Conservation (phyloP, 805 yeast species). For the Candida sonorensis region DNA sequence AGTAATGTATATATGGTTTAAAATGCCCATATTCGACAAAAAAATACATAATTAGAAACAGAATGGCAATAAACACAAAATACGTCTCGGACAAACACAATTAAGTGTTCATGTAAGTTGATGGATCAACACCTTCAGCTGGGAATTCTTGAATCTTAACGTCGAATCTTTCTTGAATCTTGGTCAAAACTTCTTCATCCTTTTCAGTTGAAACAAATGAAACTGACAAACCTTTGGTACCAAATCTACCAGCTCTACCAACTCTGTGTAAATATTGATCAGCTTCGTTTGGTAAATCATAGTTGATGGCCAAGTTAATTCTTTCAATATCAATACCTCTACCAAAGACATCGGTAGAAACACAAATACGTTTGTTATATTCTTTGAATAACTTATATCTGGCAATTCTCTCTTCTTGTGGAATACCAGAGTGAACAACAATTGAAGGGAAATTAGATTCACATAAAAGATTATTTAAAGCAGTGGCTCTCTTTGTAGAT, state of each 20-base stretch:
- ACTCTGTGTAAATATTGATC: slow-evolving; percentile 98
- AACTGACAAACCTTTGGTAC: slow-evolving; percentile 96
- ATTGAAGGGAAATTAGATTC: slow-evolving; percentile 96
- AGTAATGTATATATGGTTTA: too few relatives aligned
- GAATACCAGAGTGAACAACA: slow-evolving; percentile 91
- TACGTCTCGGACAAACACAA: not conserved
- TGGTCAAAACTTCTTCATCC: slow-evolving; percentile 83
- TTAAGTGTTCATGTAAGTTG: slow-evolving; percentile 94
- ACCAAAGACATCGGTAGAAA: slow-evolving; percentile 96
- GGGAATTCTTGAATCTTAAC: slow-evolving; percentile 94
- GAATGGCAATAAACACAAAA: too few relatives aligned
- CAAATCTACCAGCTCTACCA: slow-evolving; percentile 99
- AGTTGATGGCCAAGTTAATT: slow-evolving; percentile 95
- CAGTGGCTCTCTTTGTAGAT: slow-evolving; percentile 86
- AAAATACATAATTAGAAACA: too few relatives aligned
- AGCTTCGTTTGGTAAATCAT: slow-evolving; percentile 93
- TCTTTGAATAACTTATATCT: slow-evolving; percentile 95
- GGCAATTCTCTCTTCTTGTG: slow-evolving; percentile 97
- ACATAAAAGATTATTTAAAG: slow-evolving; percentile 79
- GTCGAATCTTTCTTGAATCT: slow-evolving; percentile 96
- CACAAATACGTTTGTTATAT: slow-evolving; percentile 98
- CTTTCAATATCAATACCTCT: slow-evolving; percentile 99
- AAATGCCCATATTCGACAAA: too few relatives aligned
- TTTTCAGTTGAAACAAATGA: slow-evolving; percentile 81
- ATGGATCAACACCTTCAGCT: slow-evolving; percentile 95